A percentile compares a stretch with the other conserved stretches of the same genome.
Conservation (phyloP, 208 protist genomes). For the Crithidia fasciculata region DNA sequence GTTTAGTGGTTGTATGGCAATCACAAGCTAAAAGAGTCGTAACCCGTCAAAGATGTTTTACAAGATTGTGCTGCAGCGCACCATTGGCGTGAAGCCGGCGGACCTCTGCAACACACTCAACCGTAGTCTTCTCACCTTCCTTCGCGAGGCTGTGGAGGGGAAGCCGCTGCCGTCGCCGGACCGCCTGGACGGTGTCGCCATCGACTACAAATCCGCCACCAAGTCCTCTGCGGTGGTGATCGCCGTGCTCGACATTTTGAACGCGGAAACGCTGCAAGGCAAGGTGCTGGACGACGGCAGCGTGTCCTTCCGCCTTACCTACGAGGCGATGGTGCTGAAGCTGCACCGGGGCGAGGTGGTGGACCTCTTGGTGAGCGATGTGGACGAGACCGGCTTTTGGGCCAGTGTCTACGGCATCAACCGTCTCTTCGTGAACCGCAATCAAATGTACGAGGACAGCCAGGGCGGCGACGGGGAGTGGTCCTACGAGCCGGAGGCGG, state of each 20-base stretch:
- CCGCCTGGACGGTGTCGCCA: slow-evolving; percentile 33
- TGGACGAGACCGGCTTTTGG: slow-evolving; percentile 80
- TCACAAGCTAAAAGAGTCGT: too few relatives aligned
- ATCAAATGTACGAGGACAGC: slow-evolving; percentile 58
- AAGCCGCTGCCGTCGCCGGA: slow-evolving; percentile 65
- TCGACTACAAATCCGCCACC: slow-evolving; percentile 37
- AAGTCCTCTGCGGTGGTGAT: slow-evolving; percentile 83
- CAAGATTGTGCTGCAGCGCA: slow-evolving; percentile 76
- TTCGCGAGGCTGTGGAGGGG: slow-evolving; percentile 79
- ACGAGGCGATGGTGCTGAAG: slow-evolving; percentile 85
- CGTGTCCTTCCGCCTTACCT: slow-evolving; percentile 78
- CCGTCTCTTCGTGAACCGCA: slow-evolving; percentile 77
- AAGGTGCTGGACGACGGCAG: slow-evolving; percentile 81
- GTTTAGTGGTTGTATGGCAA: too few relatives aligned
- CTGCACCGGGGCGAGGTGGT: slow-evolving; percentile 87
- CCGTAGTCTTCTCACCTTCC: slow-evolving; percentile 66
- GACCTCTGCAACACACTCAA: slow-evolving; percentile 70
- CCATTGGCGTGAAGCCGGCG: slow-evolving; percentile 67
- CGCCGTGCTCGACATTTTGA: slow-evolving; percentile 81
- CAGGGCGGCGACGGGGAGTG: slow-evolving; percentile 38
- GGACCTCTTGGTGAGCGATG: slow-evolving; percentile 69
- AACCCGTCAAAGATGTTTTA: slow-evolving; percentile 67
- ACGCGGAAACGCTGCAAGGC: slow-evolving; percentile 71
- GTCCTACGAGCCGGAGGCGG: slow-evolving; percentile 70
- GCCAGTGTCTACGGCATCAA: slow-evolving; percentile 77